These are phyloP conservation scores for Suillus plorans DNA, from an alignment of 768 basidiomycete species.

Conservation along the genomic window DNA sequence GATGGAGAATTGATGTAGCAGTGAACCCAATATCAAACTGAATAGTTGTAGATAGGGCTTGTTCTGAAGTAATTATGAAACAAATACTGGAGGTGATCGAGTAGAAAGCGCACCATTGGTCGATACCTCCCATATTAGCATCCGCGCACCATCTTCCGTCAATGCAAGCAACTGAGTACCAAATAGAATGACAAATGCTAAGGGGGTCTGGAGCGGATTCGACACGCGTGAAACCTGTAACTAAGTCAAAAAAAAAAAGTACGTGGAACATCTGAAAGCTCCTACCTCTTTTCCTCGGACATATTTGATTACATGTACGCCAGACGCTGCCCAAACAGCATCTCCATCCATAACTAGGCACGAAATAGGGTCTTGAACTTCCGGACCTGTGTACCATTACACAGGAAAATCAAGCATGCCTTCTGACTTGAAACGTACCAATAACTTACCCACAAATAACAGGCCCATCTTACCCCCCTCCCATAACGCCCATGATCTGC, in stretches of 20 bases:
- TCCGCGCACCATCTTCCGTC: constrained; percentile 71
- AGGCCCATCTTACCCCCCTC: constrained; percentile 91
- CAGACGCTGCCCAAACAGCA: constrained; percentile 79
- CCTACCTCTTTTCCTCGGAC: constrained; percentile 83
- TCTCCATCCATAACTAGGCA: constrained; percentile 82
- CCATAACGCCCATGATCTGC: constrained; percentile 93
- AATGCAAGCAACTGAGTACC: constrained; percentile 80
- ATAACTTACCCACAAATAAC: constrained; percentile 85
- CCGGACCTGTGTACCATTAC: constrained; percentile 61
- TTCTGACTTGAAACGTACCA: constrained; percentile 3
- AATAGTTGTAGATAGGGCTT: constrained; percentile 49
- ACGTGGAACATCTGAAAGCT: constrained; percentile 1
- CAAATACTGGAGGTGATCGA: neutral
- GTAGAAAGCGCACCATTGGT: constrained; percentile 47
- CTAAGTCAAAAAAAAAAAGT: constrained; percentile 6
- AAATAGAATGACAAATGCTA: constrained; percentile 75
- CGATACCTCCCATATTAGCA: constrained; percentile 78
- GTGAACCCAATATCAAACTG: constrained; percentile 83
- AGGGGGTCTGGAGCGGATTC: constrained; percentile 60
- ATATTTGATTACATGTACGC: constrained; percentile 71
- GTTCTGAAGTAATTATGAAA: constrained; percentile 17
- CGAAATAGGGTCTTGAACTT: constrained; percentile 69
- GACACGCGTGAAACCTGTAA: constrained; percentile 49
- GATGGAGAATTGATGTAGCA: constrained; percentile 85
- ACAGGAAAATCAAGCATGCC: constrained; percentile 5